Percentiles rank a stretch among this genome's conserved stretches.
Evolutionary conservation across 1,284 basidiomycete genomes (phyloP).

Genomic region (Fomitopsis schrenkii): DNA sequence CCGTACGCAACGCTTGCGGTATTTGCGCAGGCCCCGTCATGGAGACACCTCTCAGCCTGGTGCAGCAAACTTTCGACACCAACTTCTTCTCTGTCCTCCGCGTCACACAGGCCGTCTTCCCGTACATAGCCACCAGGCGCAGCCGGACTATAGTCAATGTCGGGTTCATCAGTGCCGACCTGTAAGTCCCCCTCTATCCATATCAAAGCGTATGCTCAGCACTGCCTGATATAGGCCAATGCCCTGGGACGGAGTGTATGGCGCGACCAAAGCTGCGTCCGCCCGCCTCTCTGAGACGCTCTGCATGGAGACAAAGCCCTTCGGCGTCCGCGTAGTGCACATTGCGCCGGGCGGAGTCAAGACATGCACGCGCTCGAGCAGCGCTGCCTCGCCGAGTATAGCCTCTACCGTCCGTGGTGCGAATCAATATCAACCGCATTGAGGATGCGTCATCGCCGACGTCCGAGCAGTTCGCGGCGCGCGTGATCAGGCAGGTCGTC

Average conservation of each 20-base stretch:
- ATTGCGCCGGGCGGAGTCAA: conserved; percentile 52
- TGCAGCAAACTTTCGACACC: conserved; percentile 36
- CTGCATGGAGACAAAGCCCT: conserved; percentile 45
- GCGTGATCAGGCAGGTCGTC: conserved; percentile 42
- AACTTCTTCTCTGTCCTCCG: conserved; percentile 64
- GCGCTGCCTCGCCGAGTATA: conserved; percentile 29
- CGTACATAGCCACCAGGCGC: conserved; percentile 61
- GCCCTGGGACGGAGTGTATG: too few species aligned
- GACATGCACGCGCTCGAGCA: conserved; percentile 26
- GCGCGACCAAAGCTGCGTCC: too few species aligned
- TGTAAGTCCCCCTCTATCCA: conserved; percentile 26
- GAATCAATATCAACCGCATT: conserved; percentile 42
- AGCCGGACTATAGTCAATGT: conserved; percentile 70
- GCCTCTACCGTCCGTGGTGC: conserved; percentile 48
- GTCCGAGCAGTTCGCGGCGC: conserved; percentile 43
- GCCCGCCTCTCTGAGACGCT: background rate
- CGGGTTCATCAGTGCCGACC: conserved; percentile 60
- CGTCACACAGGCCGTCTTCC: conserved; percentile 59
- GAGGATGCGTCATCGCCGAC: conserved; percentile 40
- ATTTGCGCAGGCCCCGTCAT: conserved; percentile 49
- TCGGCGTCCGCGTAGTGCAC: conserved; percentile 54
- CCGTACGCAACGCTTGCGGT: conserved; percentile 28
- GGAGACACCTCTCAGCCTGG: conserved; percentile 49
- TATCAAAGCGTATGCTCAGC: too few species aligned
- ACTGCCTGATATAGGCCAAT: background rate